Evolutionary conservation across 2,329 filamentous ascomycete genomes (phyloP).

Genomic region (Colletotrichum ledebouriae): DNA sequence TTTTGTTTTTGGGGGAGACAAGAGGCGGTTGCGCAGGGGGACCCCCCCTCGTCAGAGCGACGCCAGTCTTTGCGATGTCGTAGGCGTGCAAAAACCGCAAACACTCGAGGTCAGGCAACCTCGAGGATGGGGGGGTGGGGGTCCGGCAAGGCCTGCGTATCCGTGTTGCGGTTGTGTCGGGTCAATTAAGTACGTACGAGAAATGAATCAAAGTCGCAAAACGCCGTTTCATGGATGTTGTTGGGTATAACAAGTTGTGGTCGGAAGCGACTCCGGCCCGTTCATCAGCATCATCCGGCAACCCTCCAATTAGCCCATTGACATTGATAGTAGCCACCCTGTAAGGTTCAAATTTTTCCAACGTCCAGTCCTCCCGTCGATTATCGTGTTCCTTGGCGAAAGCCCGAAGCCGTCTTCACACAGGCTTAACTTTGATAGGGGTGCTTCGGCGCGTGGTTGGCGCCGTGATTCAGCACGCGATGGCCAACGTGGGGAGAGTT

Average conservation of each 20-base stretch:
- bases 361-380: not conserved
- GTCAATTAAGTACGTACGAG: constrained; percentile 30
- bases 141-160: not conserved
- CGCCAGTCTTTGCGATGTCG: not conserved
- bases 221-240: constrained; percentile 36
- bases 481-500: constrained; percentile 32
- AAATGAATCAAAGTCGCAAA: constrained; percentile 39
- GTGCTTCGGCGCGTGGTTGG: constrained; percentile 18
- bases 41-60: not conserved
- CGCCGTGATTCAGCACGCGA: constrained; percentile 25
- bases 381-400: too few relatives aligned
- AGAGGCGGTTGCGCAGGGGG: not conserved
- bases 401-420: not conserved
- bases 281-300: constrained; percentile 13
- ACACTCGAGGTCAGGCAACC: not conserved
- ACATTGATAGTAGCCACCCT: not conserved
- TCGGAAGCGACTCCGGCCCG: constrained; percentile 14
- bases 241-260: constrained; percentile 23
- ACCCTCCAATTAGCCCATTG: constrained; percentile 1
- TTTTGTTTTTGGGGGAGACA: not conserved
- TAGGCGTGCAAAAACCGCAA: not conserved
- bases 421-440: constrained; percentile 25
- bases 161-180: not conserved
- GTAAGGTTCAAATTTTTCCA: not conserved
- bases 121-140: not conserved